These are phyloP conservation scores for Yamadazyma spencermartinsiae DNA, from an alignment of 1,139 yeast species.

Conservation along the genomic window DNA sequence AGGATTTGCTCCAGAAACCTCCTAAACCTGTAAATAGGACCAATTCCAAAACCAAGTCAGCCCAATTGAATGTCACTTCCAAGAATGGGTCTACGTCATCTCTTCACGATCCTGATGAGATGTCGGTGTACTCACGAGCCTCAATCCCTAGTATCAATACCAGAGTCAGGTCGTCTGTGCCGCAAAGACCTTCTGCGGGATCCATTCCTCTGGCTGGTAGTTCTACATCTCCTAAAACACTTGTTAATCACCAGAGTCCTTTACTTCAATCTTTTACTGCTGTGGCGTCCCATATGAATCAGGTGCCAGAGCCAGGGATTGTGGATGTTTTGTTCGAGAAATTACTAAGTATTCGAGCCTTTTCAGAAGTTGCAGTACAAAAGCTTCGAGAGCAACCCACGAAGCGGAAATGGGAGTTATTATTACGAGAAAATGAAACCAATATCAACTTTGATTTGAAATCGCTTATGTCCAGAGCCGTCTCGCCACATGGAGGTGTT, in stretches of 20 bases:
- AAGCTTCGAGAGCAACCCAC: constrained; percentile 34
- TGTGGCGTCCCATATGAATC: constrained; percentile 31
- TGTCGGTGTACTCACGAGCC: background rate
- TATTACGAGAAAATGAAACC: constrained; percentile 43
- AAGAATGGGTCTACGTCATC: constrained; percentile 18
- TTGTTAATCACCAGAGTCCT: constrained; percentile 10
- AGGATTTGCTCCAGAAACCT: constrained; percentile 28
- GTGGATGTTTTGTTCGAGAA: constrained; percentile 43
- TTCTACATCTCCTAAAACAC: background rate
- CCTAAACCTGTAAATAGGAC: constrained; percentile 7
- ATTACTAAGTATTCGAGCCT: constrained; percentile 38
- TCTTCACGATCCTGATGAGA: constrained; percentile 7
- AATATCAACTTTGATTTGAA: constrained; percentile 38
- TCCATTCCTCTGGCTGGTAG: constrained; percentile 5
- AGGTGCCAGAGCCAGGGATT: constrained; percentile 36
- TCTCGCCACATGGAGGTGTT: background rate
- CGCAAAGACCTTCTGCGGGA: background rate
- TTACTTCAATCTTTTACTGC: constrained; percentile 35
- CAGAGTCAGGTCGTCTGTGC: background rate
- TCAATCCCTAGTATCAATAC: background rate
- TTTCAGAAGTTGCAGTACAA: constrained; percentile 35
- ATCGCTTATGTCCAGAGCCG: constrained; percentile 13
- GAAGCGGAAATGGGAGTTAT: constrained; percentile 46
- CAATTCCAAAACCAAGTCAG: constrained; percentile 6
- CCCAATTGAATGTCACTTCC: constrained; percentile 9